A percentile compares a stretch with the other conserved stretches of the same genome.
These are phyloP conservation scores for Fonsecaea erecta DNA, from an alignment of 2,329 filamentous ascomycete genomes.

Conservation along the genomic window DNA sequence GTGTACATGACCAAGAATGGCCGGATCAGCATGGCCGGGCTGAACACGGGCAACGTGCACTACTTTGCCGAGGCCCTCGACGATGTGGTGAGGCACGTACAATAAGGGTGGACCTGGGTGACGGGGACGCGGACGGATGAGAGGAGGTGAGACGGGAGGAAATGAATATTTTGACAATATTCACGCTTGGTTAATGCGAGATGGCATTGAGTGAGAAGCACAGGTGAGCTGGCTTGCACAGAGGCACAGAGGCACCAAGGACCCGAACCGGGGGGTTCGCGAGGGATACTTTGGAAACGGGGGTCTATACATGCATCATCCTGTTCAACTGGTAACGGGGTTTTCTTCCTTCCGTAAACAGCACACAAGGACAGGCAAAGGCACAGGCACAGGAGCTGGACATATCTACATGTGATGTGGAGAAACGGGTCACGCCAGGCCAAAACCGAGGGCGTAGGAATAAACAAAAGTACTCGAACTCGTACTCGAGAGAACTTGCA, in stretches of 20 bases:
- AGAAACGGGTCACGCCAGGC: too few species aligned
- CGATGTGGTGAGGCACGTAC: conserved; percentile 66
- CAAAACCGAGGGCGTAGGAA: too few species aligned
- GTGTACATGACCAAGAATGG: conserved; percentile 85
- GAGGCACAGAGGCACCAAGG: too few species aligned
- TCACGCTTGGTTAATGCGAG: not conserved
- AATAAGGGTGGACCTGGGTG: conserved; percentile 11
- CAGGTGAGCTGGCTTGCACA: not conserved
- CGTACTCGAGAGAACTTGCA: too few species aligned
- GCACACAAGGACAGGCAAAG: too few species aligned
- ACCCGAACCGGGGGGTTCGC: not conserved
- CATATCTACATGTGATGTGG: not conserved
- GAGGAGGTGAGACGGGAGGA: not conserved
- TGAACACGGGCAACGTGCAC: conserved; percentile 89
- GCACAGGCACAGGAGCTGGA: not conserved
- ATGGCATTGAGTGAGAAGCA: not conserved
- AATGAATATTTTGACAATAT: not conserved
- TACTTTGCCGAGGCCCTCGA: conserved; percentile 91
- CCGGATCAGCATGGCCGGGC: conserved; percentile 96
- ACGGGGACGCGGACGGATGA: not conserved
- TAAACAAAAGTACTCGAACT: too few species aligned
- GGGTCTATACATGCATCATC: too few species aligned
- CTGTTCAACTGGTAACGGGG: too few species aligned
- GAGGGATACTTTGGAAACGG: not conserved
- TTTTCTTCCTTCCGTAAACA: too few species aligned